Evolutionary conservation across 805 yeast species (phyloP).

Genomic region (Zygotorulaspora chibaensis): DNA sequence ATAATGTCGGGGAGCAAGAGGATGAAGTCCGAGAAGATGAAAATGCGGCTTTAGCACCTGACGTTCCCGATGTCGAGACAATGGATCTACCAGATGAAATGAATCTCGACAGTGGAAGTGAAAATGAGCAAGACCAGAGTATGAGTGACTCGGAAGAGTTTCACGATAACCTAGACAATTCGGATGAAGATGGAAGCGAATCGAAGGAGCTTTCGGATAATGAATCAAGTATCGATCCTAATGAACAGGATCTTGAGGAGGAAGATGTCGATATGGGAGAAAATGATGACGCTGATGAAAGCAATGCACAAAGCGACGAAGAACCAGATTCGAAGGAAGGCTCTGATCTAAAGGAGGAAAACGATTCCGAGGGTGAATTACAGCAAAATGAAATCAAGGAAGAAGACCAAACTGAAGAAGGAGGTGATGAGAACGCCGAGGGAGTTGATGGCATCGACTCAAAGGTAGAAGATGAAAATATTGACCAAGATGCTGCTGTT

Average conservation of each 20-base stretch:
- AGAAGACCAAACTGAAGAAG: conserved; percentile 34
- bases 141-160: conserved; percentile 35
- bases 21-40: conserved; percentile 70
- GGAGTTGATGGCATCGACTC: conserved; percentile 53
- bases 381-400: conserved; percentile 30
- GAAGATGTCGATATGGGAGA: conserved; percentile 31
- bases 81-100: conserved; percentile 90
- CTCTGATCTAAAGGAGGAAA: conserved; percentile 35
- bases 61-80: conserved; percentile 80
- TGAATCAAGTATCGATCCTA: conserved; percentile 33
- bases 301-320: conserved; percentile 28
- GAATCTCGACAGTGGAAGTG: conserved; percentile 78
- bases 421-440: conserved; percentile 44
- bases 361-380: conserved; percentile 34
- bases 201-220: conserved; percentile 37
- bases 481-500: conserved; percentile 54
- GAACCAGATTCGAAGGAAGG: conserved; percentile 31
- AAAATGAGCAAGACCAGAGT: conserved; percentile 44
- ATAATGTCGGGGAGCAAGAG: conserved; percentile 78
- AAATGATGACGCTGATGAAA: conserved; percentile 32
- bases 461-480: conserved; percentile 42
- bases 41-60: conserved; percentile 61
- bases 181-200: conserved; percentile 78
- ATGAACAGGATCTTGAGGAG: conserved; percentile 40
- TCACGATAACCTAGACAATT: conserved; percentile 68